Evolutionary conservation across 768 basidiomycete genomes (phyloP).

Genomic region (Dentipellis sp.): DNA sequence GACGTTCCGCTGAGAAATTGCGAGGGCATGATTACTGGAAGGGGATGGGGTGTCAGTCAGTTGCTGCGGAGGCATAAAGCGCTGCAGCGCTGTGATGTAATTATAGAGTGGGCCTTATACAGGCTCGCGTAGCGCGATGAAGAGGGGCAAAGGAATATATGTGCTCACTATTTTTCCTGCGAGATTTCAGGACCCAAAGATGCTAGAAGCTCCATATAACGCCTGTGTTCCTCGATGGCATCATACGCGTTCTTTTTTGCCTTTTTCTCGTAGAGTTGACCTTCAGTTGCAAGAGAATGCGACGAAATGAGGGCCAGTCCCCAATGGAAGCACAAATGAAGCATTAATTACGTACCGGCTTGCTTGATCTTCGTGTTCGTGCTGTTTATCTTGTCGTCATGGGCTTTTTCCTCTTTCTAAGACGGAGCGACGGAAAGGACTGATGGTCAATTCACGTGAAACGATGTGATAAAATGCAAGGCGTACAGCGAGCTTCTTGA

Average conservation of each 20-base stretch:
- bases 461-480: too few species aligned
- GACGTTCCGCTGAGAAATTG: conserved; percentile 53
- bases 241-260: conserved; percentile 64
- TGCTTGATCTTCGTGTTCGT: conserved; percentile 71
- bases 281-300: conserved; percentile 23
- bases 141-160: neutral
- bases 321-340: neutral
- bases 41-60: neutral
- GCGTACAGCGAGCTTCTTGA: conserved; percentile 72
- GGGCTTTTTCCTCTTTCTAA: conserved; percentile 74
- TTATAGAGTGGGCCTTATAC: too few species aligned
- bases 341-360: conserved; percentile 38
- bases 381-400: conserved; percentile 59
- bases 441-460: too few species aligned
- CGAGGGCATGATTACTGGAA: conserved; percentile 56
- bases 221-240: conserved; percentile 63
- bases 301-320: neutral
- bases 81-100: too few species aligned
- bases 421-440: too few species aligned
- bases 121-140: neutral
- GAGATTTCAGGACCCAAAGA: conserved; percentile 69
- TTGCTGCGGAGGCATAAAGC: too few species aligned
- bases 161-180: conserved; percentile 66
- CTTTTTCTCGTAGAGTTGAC: conserved; percentile 71
- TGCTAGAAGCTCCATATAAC: conserved; percentile 68